phyloP scores from a whole-genome alignment of 805 yeast species.

The Maudiozyma saulgeensis region DNA sequence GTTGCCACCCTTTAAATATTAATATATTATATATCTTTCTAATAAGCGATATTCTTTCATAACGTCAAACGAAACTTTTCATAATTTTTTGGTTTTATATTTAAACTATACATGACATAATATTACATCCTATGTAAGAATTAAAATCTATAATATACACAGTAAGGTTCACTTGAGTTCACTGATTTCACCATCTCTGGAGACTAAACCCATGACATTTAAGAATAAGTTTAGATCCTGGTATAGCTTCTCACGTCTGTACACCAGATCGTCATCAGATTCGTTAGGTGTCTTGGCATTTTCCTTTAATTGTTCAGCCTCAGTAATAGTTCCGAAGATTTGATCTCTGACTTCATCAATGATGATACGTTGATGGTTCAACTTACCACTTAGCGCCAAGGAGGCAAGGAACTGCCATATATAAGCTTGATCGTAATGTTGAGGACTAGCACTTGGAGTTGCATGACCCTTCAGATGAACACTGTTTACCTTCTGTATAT shows the following conservation, averaged over 20 bases:
- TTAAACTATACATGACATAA: neutral
- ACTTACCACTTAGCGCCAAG: constrained; percentile 79
- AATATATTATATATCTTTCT: no score
- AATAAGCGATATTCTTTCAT: no score
- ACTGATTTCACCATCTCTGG: constrained; percentile 79
- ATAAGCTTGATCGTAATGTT: constrained; percentile 56
- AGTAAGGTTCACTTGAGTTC: constrained; percentile 43
- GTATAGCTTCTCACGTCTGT: constrained; percentile 49
- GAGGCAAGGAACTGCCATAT: constrained; percentile 97
- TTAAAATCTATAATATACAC: no score
- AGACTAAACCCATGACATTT: constrained; percentile 93
- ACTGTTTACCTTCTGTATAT: constrained; percentile 15
- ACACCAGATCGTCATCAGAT: constrained; percentile 34
- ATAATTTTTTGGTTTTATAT: no score
- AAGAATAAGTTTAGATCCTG: constrained; percentile 82
- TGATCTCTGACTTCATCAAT: constrained; percentile 92
- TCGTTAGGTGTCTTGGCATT: constrained; percentile 7
- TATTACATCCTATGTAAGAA: neutral
- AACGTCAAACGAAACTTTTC: no score
- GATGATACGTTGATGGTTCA: constrained; percentile 84
- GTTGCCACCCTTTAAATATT: neutral
- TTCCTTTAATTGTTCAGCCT: constrained; percentile 46
- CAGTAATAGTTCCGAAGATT: constrained; percentile 77
- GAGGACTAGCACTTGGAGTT: constrained; percentile 26
- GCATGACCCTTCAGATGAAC: neutral